These are phyloP conservation scores for Delonix regia DNA, from an alignment of 306 rosid genomes.

Conservation along the genomic window DNA sequence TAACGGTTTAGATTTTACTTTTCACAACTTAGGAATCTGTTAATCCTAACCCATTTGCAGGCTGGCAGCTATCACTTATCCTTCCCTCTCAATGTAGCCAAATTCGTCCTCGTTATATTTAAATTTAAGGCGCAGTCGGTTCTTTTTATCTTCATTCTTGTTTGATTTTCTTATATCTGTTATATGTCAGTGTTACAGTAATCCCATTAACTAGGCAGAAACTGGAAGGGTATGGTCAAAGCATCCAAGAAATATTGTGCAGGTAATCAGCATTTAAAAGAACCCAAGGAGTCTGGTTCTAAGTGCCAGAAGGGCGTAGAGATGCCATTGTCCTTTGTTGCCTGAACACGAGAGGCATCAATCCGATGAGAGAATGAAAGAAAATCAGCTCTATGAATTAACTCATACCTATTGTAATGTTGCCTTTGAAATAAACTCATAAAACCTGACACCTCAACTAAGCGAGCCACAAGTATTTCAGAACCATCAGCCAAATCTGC, in stretches of 20 bases:
- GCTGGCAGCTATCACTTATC: neutral
- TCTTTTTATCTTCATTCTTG: neutral
- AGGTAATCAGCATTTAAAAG: neutral
- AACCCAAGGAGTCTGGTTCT: neutral
- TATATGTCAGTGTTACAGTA: neutral
- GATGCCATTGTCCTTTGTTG: neutral
- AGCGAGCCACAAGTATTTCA: neutral
- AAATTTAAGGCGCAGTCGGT: neutral
- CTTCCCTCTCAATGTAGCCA: neutral
- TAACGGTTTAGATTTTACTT: neutral
- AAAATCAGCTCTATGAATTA: neutral
- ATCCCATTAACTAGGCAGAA: neutral
- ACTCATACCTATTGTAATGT: neutral
- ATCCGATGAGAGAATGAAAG: conserved; percentile 9
- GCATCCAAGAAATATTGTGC: neutral
- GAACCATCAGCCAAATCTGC: neutral
- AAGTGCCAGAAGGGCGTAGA: neutral
- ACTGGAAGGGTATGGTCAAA: neutral
- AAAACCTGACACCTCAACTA: conserved; percentile 8
- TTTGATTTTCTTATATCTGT: neutral
- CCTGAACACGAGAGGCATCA: neutral
- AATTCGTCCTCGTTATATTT: neutral
- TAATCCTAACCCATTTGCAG: neutral
- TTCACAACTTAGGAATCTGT: neutral
- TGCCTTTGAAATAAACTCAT: neutral